Percentiles rank a stretch among this genome's conserved stretches.
Conservation (phyloP, 1,139 yeast species). For the Hyphopichia pseudoburtonii region DNA sequence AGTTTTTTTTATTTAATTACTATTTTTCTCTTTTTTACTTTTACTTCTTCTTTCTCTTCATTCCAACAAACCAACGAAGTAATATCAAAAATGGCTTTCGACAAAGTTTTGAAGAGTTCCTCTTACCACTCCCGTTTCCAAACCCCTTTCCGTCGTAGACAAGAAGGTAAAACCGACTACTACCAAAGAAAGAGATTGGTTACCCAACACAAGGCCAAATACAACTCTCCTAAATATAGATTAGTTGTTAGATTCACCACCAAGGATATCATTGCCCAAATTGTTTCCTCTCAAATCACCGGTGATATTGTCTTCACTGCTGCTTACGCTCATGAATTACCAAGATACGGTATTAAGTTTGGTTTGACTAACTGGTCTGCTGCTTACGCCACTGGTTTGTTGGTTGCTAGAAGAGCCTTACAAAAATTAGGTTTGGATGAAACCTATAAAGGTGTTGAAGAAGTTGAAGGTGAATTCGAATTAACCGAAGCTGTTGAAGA, state of each 20-base stretch:
- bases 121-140: conserved; percentile 99
- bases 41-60: conserved; percentile 1
- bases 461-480: conserved; percentile 98
- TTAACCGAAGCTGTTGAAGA: conserved; percentile 99
- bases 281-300: conserved; percentile 91
- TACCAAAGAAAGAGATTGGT: conserved; percentile 99
- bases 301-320: conserved; percentile 97
- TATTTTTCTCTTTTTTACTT: neutral
- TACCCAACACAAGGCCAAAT: conserved; percentile 99
- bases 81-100: conserved; percentile 67
- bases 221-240: conserved; percentile 99
- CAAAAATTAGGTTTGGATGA: conserved; percentile 98
- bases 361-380: conserved; percentile 99
- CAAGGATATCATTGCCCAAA: conserved; percentile 98
- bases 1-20: too few relatives aligned
- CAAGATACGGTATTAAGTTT: conserved; percentile 95
- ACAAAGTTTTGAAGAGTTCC: conserved; percentile 69
- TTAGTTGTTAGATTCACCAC: conserved; percentile 99
- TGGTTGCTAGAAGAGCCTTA: conserved; percentile 99
- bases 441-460: conserved; percentile 98
- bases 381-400: conserved; percentile 98
- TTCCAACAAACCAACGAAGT: neutral
- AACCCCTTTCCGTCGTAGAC: conserved; percentile 99
- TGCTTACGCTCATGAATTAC: conserved; percentile 99
- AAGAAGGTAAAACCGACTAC: conserved; percentile 99